These are phyloP conservation scores for Cyclocybe cylindracea DNA, from an alignment of 768 basidiomycete genomes.

Conservation along the genomic window DNA sequence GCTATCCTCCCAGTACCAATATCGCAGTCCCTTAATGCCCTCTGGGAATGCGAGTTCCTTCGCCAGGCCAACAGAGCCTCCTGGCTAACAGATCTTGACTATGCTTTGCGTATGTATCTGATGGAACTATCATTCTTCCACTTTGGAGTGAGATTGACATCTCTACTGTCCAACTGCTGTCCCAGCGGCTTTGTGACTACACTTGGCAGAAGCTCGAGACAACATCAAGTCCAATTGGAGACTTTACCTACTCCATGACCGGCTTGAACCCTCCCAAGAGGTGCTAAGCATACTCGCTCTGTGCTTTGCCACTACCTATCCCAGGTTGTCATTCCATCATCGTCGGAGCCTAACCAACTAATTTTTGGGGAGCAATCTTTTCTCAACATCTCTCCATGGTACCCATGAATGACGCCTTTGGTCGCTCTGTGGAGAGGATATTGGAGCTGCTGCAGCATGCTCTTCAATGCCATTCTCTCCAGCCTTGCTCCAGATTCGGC, in stretches of 20 bases:
- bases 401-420: not conserved
- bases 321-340: not conserved
- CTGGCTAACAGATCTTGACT: too few relatives aligned
- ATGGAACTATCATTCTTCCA: too few relatives aligned
- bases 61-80: too few relatives aligned
- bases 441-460: not conserved
- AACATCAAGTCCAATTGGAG: not conserved
- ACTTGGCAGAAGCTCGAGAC: not conserved
- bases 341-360: not conserved
- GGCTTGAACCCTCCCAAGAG: not conserved
- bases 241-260: not conserved
- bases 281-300: not conserved
- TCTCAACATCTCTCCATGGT: not conserved
- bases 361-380: not conserved
- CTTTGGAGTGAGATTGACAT: too few relatives aligned
- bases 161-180: too few relatives aligned
- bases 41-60: too few relatives aligned
- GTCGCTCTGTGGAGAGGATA: too few relatives aligned
- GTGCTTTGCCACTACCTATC: not conserved
- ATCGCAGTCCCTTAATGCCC: too few relatives aligned
- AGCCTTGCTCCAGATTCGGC: not conserved
- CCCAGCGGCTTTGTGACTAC: too few relatives aligned
- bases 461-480: not conserved
- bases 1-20: too few relatives aligned
- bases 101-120: too few relatives aligned